phyloP scores from a whole-genome alignment of 495 filamentous ascomycete genomes.

The Daldinia concentrica region DNA sequence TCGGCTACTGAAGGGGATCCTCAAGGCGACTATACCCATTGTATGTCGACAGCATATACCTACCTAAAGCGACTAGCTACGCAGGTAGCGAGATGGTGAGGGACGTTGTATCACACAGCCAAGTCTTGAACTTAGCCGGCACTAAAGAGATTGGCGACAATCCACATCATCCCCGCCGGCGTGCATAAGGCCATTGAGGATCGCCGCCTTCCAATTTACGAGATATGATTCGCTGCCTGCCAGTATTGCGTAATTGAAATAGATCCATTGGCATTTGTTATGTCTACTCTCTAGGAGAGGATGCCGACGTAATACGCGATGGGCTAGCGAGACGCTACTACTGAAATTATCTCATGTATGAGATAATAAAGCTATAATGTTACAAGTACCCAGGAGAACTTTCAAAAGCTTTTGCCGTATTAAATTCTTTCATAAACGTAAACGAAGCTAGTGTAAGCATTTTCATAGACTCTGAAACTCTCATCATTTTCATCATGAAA shows the following conservation, averaged over 20 bases:
- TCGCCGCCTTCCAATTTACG: slow-evolving; percentile 15
- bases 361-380: not conserved
- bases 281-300: not conserved
- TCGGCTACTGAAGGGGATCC: slow-evolving; percentile 22
- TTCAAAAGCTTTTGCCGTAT: no score
- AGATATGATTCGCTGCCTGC: slow-evolving; percentile 18
- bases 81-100: not conserved
- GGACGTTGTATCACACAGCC: slow-evolving; percentile 15
- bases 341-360: not conserved
- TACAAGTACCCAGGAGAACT: not conserved
- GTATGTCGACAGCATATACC: slow-evolving; percentile 21
- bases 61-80: slow-evolving; percentile 27
- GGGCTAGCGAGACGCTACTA: not conserved
- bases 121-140: slow-evolving; percentile 31
- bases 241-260: not conserved
- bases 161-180: slow-evolving; percentile 17
- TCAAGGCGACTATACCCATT: not conserved
- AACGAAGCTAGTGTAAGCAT: no score
- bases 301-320: not conserved
- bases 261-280: no score
- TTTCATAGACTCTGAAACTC: no score
- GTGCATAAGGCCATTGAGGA: slow-evolving; percentile 28
- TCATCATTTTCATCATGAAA: no score
- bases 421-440: no score
- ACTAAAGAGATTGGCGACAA: slow-evolving; percentile 28